Conservation (phyloP, 2,329 filamentous ascomycete species). For the Colletotrichum higginsianum region DNA sequence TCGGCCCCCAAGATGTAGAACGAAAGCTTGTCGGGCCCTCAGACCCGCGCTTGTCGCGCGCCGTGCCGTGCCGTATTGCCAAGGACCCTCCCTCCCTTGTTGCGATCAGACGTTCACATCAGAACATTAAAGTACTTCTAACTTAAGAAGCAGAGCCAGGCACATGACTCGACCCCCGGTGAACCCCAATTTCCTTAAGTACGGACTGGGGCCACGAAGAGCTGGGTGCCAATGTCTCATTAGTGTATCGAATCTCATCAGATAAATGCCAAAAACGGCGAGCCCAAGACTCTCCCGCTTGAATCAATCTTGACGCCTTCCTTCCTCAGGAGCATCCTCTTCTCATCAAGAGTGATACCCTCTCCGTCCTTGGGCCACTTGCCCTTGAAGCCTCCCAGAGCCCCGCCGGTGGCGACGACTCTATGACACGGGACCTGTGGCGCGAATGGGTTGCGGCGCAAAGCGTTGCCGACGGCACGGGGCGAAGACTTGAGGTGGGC, state of each 20-base stretch:
- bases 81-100: not conserved
- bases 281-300: constrained; percentile 71
- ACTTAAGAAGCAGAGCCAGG: not conserved
- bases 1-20: not conserved
- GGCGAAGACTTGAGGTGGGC: constrained; percentile 78
- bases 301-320: constrained; percentile 78
- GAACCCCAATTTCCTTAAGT: not conserved
- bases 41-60: not conserved
- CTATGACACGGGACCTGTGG: constrained; percentile 87
- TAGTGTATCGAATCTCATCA: constrained; percentile 39
- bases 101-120: not conserved
- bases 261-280: constrained; percentile 63
- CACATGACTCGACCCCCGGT: not conserved
- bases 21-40: not conserved
- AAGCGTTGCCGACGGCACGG: constrained; percentile 82
- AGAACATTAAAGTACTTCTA: not conserved
- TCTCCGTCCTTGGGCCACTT: constrained; percentile 88
- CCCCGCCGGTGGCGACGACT: constrained; percentile 80
- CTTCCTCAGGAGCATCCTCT: constrained; percentile 70
- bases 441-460: constrained; percentile 86
- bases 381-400: constrained; percentile 89
- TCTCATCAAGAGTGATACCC: constrained; percentile 73
- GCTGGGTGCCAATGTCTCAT: not conserved
- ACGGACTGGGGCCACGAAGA: not conserved
- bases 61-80: not conserved